A percentile compares a stretch with the other conserved stretches of the same genome.
Conservation (phyloP, 83 land plant genomes). For the Diphasiastrum complanatum region DNA sequence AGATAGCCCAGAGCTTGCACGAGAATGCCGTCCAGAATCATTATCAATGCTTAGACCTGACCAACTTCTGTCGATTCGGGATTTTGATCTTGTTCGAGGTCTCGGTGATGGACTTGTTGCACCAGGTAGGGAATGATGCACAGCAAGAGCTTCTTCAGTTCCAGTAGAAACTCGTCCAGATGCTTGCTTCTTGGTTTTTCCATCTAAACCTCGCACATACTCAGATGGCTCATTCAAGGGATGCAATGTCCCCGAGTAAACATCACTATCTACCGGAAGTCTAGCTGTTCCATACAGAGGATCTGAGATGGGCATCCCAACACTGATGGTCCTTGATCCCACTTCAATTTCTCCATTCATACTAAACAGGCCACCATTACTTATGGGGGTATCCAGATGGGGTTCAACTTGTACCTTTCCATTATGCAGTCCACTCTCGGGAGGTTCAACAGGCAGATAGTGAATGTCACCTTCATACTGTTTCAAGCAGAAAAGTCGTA, state of each 20-base stretch:
- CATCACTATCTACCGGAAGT: constrained; percentile 17
- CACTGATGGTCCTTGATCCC: too few species aligned
- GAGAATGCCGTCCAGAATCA: constrained; percentile 1
- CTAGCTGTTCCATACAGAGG: too few species aligned
- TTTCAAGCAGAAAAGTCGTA: constrained; percentile 69
- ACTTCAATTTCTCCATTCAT: too few species aligned
- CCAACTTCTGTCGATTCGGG: constrained; percentile 28
- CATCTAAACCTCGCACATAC: constrained; percentile 74
- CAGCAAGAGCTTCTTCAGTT: constrained; percentile 22
- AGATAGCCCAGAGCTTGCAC: constrained; percentile 7
- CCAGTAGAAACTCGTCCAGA: constrained; percentile 34
- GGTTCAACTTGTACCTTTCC: background rate
- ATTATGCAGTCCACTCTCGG: background rate
- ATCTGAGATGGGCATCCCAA: too few species aligned
- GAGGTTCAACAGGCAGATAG: constrained; percentile 65
- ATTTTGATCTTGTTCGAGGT: constrained; percentile 73
- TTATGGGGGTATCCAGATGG: background rate
- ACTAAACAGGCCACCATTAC: background rate
- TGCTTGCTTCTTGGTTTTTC: constrained; percentile 64
- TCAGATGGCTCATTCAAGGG: constrained; percentile 84
- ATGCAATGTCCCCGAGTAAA: constrained; percentile 40
- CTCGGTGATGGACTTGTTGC: constrained; percentile 52
- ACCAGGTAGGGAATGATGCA: constrained; percentile 13
- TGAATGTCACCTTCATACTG: constrained; percentile 80
- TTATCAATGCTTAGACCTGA: constrained; percentile 3